phyloP scores from a whole-genome alignment of 2,329 filamentous ascomycete genomes.

The Ophioceras dolichostomum region DNA sequence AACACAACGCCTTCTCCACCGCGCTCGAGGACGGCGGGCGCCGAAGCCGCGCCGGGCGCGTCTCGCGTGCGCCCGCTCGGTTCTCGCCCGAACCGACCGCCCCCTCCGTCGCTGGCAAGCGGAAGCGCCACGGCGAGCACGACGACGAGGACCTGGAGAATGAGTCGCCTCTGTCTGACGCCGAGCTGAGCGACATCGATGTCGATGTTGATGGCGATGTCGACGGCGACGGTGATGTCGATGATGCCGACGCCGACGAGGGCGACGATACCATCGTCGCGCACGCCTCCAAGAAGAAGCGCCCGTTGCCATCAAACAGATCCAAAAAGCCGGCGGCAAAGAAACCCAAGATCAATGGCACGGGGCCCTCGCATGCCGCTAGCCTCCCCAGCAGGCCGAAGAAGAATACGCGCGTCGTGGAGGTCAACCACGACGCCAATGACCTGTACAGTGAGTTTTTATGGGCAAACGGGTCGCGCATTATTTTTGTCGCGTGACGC shows the following conservation, averaged over 20 bases:
- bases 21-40: slow-evolving; percentile 33
- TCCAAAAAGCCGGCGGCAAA: slow-evolving; percentile 47
- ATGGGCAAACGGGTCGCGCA: too few relatives aligned
- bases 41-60: slow-evolving; percentile 58
- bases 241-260: slow-evolving; percentile 26
- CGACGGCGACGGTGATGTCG: slow-evolving; percentile 22
- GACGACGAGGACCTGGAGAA: slow-evolving; percentile 35
- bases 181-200: slow-evolving; percentile 20
- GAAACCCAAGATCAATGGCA: slow-evolving; percentile 52
- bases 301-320: slow-evolving; percentile 27
- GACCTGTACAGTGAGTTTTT: slow-evolving; percentile 44
- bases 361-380: slow-evolving; percentile 26
- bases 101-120: slow-evolving; percentile 38
- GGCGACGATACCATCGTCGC: slow-evolving; percentile 21
- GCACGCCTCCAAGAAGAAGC: slow-evolving; percentile 19
- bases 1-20: slow-evolving; percentile 41
- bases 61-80: slow-evolving; percentile 46
- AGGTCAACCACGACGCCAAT: slow-evolving; percentile 36
- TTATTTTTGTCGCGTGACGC: too few relatives aligned
- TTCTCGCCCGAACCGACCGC: slow-evolving; percentile 46
- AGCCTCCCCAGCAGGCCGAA: slow-evolving; percentile 41
- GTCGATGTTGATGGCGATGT: slow-evolving; percentile 21
- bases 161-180: slow-evolving; percentile 24
- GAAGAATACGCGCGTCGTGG: slow-evolving; percentile 40
- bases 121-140: slow-evolving; percentile 28